Conservation (phyloP, 2,329 filamentous ascomycete species). For the Aspergillus ochraceus region DNA sequence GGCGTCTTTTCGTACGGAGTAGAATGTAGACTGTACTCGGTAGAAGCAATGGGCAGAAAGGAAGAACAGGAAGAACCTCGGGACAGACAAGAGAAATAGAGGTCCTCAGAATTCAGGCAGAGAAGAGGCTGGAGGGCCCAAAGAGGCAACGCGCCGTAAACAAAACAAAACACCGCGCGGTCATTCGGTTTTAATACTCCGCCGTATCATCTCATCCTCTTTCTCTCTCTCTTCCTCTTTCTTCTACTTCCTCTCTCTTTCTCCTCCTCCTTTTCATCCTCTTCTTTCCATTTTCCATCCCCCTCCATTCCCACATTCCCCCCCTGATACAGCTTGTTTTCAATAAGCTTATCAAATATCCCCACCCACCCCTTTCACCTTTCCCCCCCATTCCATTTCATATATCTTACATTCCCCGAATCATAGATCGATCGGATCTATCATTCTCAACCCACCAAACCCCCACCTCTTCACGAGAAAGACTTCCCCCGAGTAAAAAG, state of each 20-base stretch:
- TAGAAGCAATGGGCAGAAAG: not conserved
- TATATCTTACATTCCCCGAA: conserved; percentile 21
- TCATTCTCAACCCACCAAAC: conserved; percentile 16
- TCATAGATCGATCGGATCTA: conserved; percentile 25
- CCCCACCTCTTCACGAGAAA: conserved; percentile 32
- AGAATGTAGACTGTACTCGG: not conserved
- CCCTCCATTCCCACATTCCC: conserved; percentile 17
- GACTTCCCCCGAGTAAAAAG: conserved; percentile 38
- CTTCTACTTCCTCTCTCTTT: conserved; percentile 1
- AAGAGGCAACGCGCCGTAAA: conserved; percentile 24
- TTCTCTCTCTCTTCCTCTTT: no score
- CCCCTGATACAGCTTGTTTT: conserved; percentile 4
- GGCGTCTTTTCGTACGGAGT: not conserved
- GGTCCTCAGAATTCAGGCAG: not conserved
- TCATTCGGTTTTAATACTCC: no score
- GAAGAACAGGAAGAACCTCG: not conserved
- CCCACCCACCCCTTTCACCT: not conserved
- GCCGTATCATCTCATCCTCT: conserved; percentile 7
- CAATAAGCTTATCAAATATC: conserved; percentile 2
- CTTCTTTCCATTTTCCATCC: conserved; percentile 16
- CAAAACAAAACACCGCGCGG: conserved; percentile 18
- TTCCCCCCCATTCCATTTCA: conserved; percentile 18
- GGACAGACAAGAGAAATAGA: not conserved
- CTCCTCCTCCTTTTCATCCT: conserved; percentile 6
- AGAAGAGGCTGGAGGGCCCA: conserved; percentile 8